Conservation (phyloP, 768 basidiomycete species). For the Trametes coccinea region DNA sequence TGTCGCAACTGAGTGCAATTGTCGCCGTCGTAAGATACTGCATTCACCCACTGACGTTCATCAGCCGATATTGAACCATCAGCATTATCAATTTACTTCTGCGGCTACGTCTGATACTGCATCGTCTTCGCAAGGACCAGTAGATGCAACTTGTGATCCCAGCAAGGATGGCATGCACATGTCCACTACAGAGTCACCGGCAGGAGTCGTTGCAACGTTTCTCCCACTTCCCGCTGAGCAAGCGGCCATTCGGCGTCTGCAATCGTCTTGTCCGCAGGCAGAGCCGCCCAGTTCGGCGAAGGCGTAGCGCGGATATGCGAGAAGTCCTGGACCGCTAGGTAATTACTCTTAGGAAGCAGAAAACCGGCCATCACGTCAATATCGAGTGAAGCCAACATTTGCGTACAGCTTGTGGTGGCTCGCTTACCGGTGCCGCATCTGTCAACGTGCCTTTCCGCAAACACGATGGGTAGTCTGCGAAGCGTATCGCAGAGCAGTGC, state of each 20-base stretch:
- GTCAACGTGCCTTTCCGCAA: conserved; percentile 22
- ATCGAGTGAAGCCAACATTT: no score
- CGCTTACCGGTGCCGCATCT: conserved; percentile 8
- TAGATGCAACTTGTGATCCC: not conserved
- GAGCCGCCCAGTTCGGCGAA: conserved; percentile 72
- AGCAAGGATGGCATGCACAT: not conserved
- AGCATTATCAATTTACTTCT: no score
- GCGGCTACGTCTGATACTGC: no score
- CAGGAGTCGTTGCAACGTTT: not conserved
- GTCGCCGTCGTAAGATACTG: no score
- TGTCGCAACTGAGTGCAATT: no score
- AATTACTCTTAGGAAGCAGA: conserved; percentile 30
- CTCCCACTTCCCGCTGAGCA: not conserved
- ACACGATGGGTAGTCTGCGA: conserved; percentile 58
- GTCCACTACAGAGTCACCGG: not conserved
- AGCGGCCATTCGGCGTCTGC: conserved; percentile 18
- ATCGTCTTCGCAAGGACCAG: no score
- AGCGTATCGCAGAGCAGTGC: conserved; percentile 61
- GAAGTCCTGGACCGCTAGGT: conserved; percentile 74
- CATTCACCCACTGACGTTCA: no score
- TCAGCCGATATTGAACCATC: no score
- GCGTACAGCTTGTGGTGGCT: not conserved
- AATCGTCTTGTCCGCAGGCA: conserved; percentile 13
- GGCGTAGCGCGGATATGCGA: conserved; percentile 75
- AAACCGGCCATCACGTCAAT: no score